Percentiles rank a stretch among this genome's conserved stretches.
These are phyloP conservation scores for Tolypocladium ovalisporum DNA, from an alignment of 2,329 filamentous ascomycete genomes.

Conservation along the genomic window DNA sequence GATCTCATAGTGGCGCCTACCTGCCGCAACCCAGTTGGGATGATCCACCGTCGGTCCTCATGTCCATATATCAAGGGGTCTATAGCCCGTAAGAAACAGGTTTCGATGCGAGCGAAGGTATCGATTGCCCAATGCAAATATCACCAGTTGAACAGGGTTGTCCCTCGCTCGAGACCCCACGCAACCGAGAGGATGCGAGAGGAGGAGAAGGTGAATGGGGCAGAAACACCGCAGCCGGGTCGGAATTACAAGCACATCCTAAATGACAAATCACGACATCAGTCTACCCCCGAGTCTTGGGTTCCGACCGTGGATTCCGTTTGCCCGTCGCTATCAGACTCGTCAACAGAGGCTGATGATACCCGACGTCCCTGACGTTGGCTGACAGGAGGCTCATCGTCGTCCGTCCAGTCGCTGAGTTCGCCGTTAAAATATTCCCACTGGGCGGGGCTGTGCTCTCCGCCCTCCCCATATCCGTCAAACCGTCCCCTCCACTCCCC, in stretches of 20 bases:
- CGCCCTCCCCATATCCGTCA: constrained; percentile 40
- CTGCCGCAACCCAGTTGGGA: background rate
- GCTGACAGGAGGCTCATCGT: constrained; percentile 20
- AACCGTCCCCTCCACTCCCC: constrained; percentile 53
- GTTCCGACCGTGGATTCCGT: background rate
- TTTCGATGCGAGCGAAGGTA: background rate
- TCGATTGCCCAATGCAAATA: background rate
- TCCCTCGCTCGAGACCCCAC: background rate
- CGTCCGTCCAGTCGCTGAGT: constrained; percentile 43
- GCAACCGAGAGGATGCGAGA: background rate
- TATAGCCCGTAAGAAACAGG: background rate
- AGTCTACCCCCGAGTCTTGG: background rate
- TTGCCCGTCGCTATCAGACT: background rate
- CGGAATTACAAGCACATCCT: background rate
- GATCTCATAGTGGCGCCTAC: background rate
- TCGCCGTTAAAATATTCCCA: constrained; percentile 53
- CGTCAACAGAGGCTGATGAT: background rate
- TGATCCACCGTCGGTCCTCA: background rate
- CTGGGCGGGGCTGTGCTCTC: constrained; percentile 43
- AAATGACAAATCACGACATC: background rate
- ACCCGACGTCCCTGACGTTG: background rate
- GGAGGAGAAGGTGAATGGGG: background rate
- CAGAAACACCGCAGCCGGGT: background rate
- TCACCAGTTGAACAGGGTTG: background rate
- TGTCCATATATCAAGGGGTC: background rate